Conservation (phyloP, 768 basidiomycete genomes). For the Lyophyllum decastes region DNA sequence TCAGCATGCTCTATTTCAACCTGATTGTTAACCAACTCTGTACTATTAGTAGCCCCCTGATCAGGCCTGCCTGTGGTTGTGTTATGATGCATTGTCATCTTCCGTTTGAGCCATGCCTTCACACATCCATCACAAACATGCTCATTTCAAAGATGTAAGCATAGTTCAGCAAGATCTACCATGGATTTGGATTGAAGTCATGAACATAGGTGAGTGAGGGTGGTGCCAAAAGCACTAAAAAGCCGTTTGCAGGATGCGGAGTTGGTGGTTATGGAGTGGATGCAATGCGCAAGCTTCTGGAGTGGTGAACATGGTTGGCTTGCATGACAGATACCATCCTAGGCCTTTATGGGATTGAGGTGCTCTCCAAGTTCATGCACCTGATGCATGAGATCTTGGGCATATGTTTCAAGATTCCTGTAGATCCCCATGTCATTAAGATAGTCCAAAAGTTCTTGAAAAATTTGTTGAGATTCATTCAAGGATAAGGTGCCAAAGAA, state of each 20-base stretch:
- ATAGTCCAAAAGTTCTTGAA: neutral
- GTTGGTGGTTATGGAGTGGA: constrained; percentile 23
- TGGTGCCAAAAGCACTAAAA: constrained; percentile 19
- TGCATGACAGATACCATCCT: neutral
- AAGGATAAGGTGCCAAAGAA: constrained; percentile 9
- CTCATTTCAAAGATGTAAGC: constrained; percentile 28
- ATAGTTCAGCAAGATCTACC: constrained; percentile 26
- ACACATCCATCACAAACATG: constrained; percentile 5
- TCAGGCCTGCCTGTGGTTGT: neutral
- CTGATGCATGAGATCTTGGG: neutral
- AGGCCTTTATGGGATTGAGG: constrained; percentile 11
- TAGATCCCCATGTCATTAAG: neutral
- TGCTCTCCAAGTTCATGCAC: neutral
- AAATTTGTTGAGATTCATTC: neutral
- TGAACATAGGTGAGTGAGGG: constrained; percentile 14
- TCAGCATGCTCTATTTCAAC: neutral
- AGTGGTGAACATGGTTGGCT: constrained; percentile 8
- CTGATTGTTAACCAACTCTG: neutral
- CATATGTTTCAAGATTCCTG: neutral
- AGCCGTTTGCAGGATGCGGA: constrained; percentile 21
- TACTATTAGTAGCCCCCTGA: neutral
- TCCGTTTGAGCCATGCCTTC: constrained; percentile 1
- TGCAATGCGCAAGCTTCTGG: constrained; percentile 15
- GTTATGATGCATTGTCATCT: constrained; percentile 1
- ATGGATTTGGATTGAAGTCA: constrained; percentile 16